Base-by-base conservation (phyloP, 257 asterid species). In the Fraxinus cuspidata region DNA sequence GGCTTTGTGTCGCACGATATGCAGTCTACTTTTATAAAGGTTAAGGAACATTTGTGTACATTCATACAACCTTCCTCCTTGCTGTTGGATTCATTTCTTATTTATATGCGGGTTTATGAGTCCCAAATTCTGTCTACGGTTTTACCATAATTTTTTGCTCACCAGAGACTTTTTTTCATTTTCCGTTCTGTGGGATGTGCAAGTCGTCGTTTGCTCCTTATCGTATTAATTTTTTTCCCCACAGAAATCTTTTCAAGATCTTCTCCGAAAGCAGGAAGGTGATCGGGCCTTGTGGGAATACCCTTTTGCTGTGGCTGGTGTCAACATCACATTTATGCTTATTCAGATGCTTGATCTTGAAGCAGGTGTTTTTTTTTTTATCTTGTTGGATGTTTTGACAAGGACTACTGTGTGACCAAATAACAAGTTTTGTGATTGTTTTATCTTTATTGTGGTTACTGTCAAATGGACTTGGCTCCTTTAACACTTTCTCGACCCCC, bases 281-380 rank as follows among this genome's bases (percentile, higher is more conserved):
- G 92, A 96, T 67, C 84, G 99, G 51, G 97, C 97, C 71, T 44
- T 90, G 85, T 96, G 99, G 99, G 99, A 96, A 80, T 96, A 96
- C 83, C 99, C 99, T 47, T 96, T 96, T 83, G 99, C 99, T 82
- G 98, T 96, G 72, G 99, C 97, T 77, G 99, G 98, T 74, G 99
- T 96, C 80, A 96, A 93, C 86, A 93, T 96, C 87, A 93, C 98
- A 60, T 96, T 93, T 85, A 96, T 96, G 99, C 94, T 96, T 71
- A 96, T 94, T 83, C 99, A 96, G 93, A 96, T 96, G 96, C 98
- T 96, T 80, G 99, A 96, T 85, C 92, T 93, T 78, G 99, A 92
- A 91, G 97, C 99, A 84, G 93, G 99, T 94, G 81, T 42, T 8
- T 8, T 38, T 8, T 7, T 2, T 37, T 35, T 35, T 6, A 44